These are phyloP conservation scores for Exophiala alcalophila DNA, from an alignment of 2,329 filamentous ascomycete species.

Conservation along the genomic window DNA sequence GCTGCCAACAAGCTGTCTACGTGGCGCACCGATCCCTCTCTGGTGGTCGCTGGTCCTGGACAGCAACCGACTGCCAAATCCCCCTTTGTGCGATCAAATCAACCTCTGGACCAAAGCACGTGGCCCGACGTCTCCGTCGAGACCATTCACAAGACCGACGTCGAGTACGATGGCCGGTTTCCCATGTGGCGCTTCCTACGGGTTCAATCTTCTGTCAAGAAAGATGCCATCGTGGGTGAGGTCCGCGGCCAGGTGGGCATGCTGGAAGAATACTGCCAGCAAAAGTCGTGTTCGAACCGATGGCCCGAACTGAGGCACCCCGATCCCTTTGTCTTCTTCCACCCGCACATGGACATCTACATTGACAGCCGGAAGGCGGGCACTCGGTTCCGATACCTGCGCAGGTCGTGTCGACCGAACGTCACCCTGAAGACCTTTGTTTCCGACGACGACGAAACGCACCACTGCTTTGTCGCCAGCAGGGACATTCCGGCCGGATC, in stretches of 20 bases:
- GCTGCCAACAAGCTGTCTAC: conserved; percentile 71
- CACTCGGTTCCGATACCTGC: conserved; percentile 80
- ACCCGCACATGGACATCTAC: conserved; percentile 81
- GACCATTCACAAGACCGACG: conserved; percentile 49
- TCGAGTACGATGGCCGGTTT: conserved; percentile 54
- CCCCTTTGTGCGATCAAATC: conserved; percentile 65
- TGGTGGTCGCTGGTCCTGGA: conserved; percentile 64
- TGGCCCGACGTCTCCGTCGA: conserved; percentile 54
- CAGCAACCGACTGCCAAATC: conserved; percentile 56
- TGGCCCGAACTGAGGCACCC: conserved; percentile 62
- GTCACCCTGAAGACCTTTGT: conserved; percentile 83
- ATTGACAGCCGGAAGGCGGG: conserved; percentile 90
- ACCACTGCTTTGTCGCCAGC: conserved; percentile 89
- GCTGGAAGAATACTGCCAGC: conserved; percentile 67
- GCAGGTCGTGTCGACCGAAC: conserved; percentile 88
- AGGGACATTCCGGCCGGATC: conserved; percentile 63
- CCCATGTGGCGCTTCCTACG: conserved; percentile 65
- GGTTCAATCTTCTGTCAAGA: conserved; percentile 51
- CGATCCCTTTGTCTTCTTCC: conserved; percentile 78
- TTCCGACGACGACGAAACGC: conserved; percentile 69
- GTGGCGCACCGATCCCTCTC: conserved; percentile 74
- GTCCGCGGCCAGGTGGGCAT: conserved; percentile 75
- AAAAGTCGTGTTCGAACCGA: conserved; percentile 56
- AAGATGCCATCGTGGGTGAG: conserved; percentile 62
- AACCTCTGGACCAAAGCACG: conserved; percentile 53